phyloP scores from a whole-genome alignment of 345 rosid genomes.

The Gossypium arboreum region DNA sequence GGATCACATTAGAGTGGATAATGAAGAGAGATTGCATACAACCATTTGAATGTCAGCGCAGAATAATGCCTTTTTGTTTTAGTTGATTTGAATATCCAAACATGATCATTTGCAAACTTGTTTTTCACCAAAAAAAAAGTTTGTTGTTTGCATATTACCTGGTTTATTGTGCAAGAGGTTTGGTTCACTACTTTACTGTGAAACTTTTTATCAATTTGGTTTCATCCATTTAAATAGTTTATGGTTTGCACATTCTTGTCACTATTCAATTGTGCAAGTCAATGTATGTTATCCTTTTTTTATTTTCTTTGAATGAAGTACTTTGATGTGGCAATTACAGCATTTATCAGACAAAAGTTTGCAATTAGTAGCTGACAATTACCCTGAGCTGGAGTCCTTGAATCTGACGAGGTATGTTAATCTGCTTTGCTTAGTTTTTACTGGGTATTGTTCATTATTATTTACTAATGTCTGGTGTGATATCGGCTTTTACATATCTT shows the following conservation, averaged over 20 bases:
- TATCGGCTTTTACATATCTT: not conserved
- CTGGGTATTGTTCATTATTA: not conserved
- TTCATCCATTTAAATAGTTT: not conserved
- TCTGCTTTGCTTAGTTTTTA: constrained; percentile 4
- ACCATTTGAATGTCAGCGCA: not conserved
- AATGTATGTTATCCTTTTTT: constrained; percentile 1
- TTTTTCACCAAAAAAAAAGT: not conserved
- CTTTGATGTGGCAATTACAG: constrained; percentile 39
- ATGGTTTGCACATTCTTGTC: not conserved
- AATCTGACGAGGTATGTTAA: constrained; percentile 71
- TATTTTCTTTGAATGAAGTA: constrained; percentile 10
- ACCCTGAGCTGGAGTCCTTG: constrained; percentile 58
- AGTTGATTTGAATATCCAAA: not conserved
- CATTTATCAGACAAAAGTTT: constrained; percentile 63
- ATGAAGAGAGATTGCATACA: not conserved
- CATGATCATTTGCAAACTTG: not conserved
- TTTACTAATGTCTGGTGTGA: not conserved
- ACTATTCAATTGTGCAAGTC: constrained; percentile 2
- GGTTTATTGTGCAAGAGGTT: not conserved
- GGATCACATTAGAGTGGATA: not conserved
- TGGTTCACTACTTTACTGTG: not conserved
- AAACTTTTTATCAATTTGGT: not conserved
- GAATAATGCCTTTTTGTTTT: not conserved
- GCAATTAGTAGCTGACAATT: constrained; percentile 65
- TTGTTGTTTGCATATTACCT: not conserved